These are phyloP conservation scores for Ceratobasidium sp. DNA, from an alignment of 1,284 basidiomycete genomes.

Conservation along the genomic window DNA sequence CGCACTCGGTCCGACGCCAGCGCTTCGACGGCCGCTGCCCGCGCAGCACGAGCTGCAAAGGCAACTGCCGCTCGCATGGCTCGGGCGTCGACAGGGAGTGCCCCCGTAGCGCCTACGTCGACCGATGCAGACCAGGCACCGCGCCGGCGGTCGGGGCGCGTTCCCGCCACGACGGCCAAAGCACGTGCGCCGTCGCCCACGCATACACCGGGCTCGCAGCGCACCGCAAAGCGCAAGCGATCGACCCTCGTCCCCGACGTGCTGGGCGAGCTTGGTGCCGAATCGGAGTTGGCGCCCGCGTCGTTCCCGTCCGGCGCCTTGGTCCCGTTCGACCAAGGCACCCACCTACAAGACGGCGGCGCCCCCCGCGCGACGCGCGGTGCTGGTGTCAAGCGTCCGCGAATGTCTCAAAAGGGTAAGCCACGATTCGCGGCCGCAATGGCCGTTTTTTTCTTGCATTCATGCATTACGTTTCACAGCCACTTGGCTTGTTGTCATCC, in stretches of 20 bases:
- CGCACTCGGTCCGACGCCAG: constrained; percentile 9
- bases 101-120: not conserved
- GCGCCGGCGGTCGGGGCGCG: constrained; percentile 19
- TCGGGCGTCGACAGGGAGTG: not conserved
- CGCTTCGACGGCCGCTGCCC: constrained; percentile 22
- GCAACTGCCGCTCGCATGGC: constrained; percentile 17
- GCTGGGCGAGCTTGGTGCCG: not conserved
- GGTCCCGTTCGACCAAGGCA: not conserved
- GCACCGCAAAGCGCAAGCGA: constrained; percentile 33
- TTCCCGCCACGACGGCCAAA: constrained; percentile 18
- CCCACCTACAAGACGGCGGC: not conserved
- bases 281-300: not conserved
- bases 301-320: not conserved
- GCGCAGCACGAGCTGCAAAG: constrained; percentile 15
- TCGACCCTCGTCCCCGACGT: constrained; percentile 18
- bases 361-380: constrained; percentile 1
- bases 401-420: constrained; percentile 27
- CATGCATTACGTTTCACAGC: constrained; percentile 39
- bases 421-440: not conserved
- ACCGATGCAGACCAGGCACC: not conserved
- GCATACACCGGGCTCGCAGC: constrained; percentile 19
- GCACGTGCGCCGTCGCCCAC: constrained; percentile 31
- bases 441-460: constrained; percentile 31
- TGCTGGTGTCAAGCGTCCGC: constrained; percentile 2
- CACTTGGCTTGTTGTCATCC: constrained; percentile 23